phyloP scores from a whole-genome alignment of 2,329 filamentous ascomycete species.

The Aureobasidium lini region DNA sequence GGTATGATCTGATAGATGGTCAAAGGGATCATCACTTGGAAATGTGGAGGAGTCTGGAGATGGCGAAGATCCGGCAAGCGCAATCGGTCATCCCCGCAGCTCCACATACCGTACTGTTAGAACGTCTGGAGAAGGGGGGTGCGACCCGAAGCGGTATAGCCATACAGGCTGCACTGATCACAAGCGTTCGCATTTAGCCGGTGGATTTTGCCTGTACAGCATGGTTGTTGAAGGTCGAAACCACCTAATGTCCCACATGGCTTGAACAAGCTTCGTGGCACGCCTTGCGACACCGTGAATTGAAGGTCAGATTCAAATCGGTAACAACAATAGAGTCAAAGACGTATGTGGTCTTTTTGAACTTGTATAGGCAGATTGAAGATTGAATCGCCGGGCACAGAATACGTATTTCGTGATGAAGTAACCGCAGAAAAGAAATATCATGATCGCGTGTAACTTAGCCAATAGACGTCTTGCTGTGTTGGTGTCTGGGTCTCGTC shows the following conservation, averaged over 20 bases:
- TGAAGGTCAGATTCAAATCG: background rate
- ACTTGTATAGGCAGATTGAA: background rate
- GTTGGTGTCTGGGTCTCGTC: background rate
- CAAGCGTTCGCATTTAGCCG: conserved; percentile 1
- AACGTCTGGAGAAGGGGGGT: conserved; percentile 9
- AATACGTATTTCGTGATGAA: background rate
- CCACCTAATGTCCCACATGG: background rate
- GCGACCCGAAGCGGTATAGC: background rate
- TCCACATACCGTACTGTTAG: background rate
- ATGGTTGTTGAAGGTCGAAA: background rate
- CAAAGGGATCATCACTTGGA: background rate
- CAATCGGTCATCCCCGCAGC: background rate
- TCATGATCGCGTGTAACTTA: background rate
- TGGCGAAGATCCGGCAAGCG: background rate
- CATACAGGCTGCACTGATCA: conserved; percentile 3
- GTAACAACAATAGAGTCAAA: background rate
- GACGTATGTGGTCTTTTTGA: background rate
- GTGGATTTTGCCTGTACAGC: conserved; percentile 4
- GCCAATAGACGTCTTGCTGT: background rate
- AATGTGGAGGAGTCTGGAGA: conserved; percentile 9
- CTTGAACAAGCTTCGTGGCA: conserved; percentile 10
- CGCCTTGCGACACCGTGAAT: background rate
- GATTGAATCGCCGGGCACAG: background rate
- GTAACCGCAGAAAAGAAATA: background rate
- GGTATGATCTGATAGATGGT: background rate